Conservation (phyloP, 192 early-diverging fungal species). For the Haplosporangium gracile region DNA sequence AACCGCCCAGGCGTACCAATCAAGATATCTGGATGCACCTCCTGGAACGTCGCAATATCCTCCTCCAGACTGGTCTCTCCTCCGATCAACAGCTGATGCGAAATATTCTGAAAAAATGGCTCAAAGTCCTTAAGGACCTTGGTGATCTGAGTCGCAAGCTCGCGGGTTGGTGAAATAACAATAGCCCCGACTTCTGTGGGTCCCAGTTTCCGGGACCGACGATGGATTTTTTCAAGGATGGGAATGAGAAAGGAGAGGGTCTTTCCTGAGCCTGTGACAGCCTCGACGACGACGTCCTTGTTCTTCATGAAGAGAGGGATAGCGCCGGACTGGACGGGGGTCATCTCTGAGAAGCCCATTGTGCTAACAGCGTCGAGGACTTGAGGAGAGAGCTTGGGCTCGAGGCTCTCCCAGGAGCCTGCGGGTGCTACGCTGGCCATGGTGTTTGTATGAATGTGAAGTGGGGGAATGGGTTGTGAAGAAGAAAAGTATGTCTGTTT, state of each 20-base stretch:
- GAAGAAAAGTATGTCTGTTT: not conserved
- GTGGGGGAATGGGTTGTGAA: not conserved
- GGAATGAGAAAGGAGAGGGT: constrained; percentile 94
- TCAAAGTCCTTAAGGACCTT: constrained; percentile 78
- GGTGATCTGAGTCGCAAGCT: constrained; percentile 90
- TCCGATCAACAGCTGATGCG: constrained; percentile 79
- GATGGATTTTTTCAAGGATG: constrained; percentile 87
- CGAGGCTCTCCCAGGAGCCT: constrained; percentile 72
- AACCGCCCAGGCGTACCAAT: constrained; percentile 93
- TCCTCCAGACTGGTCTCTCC: constrained; percentile 72
- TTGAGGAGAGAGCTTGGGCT: constrained; percentile 67
- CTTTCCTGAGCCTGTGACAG: constrained; percentile 97
- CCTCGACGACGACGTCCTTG: constrained; percentile 98
- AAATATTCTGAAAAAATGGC: constrained; percentile 45
- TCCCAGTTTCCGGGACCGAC: constrained; percentile 68
- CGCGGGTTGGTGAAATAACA: constrained; percentile 90
- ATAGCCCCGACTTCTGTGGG: constrained; percentile 88
- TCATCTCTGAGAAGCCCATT: constrained; percentile 90
- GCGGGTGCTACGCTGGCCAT: constrained; percentile 63
- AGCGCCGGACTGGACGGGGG: constrained; percentile 91
- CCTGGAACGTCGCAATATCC: constrained; percentile 73
- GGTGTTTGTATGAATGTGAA: not conserved
- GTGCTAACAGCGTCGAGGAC: constrained; percentile 69
- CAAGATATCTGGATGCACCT: constrained; percentile 82
- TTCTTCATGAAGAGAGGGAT: constrained; percentile 93